phyloP scores from a whole-genome alignment of 73 alveolate species.

The Tetrahymena borealis region DNA sequence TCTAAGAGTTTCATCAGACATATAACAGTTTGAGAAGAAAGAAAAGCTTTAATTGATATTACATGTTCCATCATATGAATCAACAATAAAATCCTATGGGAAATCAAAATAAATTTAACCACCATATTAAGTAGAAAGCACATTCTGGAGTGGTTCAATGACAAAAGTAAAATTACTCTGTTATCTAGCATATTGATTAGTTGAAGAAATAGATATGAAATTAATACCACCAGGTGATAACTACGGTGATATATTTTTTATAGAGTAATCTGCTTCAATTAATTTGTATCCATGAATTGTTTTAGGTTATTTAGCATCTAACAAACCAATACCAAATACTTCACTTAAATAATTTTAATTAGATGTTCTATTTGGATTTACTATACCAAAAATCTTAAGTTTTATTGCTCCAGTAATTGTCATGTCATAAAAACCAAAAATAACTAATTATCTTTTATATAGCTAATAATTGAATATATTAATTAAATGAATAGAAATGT shows the following conservation, averaged over 20 bases:
- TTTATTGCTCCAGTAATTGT: neutral
- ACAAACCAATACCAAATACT: constrained; percentile 7
- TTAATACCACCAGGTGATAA: constrained; percentile 17
- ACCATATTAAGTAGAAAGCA: constrained; percentile 22
- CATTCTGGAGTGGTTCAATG: constrained; percentile 5
- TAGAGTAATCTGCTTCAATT: constrained; percentile 2
- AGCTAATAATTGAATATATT: neutral
- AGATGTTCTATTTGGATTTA: constrained; percentile 25
- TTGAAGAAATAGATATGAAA: neutral
- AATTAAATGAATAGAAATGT: neutral
- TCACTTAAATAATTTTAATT: constrained; percentile 13
- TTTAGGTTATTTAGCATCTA: neutral
- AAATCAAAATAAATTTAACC: constrained; percentile 37
- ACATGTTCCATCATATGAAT: constrained; percentile 30
- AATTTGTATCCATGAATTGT: constrained; percentile 21
- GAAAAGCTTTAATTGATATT: constrained; percentile 14
- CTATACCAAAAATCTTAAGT: constrained; percentile 19
- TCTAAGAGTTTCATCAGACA: constrained; percentile 29
- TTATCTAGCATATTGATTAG: constrained; percentile 9
- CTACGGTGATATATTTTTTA: constrained; percentile 16
- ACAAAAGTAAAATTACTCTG: constrained; percentile 10
- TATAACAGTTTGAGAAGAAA: constrained; percentile 26
- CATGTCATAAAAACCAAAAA: constrained; percentile 13
- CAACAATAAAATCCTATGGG: constrained; percentile 36
- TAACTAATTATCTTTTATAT: neutral